A percentile compares a stretch with the other conserved stretches of the same genome.
Conservation (phyloP, 805 yeast genomes). For the Torulaspora gathmanii region DNA sequence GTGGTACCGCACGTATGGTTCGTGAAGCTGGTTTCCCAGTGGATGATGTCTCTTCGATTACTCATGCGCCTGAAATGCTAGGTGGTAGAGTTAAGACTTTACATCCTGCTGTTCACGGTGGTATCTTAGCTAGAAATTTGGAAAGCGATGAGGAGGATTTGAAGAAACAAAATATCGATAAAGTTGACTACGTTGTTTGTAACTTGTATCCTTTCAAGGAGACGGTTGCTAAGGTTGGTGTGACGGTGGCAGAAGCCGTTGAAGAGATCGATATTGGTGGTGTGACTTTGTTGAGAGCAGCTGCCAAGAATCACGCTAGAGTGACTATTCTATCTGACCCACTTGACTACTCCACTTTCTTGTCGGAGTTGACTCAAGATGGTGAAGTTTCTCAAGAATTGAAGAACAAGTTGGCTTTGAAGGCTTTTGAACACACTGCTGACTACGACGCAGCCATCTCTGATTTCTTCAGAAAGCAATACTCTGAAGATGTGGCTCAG, state of each 20-base stretch:
- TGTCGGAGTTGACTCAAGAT: slow-evolving; percentile 62
- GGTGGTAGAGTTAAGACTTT: slow-evolving; percentile 98
- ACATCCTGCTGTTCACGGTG: slow-evolving; percentile 99
- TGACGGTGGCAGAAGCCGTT: slow-evolving; percentile 94
- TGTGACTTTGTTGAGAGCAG: slow-evolving; percentile 94
- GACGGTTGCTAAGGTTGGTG: slow-evolving; percentile 91
- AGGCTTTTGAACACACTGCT: slow-evolving; percentile 98
- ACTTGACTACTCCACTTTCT: slow-evolving; percentile 79
- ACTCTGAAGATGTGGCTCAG: slow-evolving; percentile 84
- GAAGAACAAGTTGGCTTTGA: slow-evolving; percentile 81
- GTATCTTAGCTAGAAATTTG: slow-evolving; percentile 89
- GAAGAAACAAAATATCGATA: slow-evolving; percentile 82
- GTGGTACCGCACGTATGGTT: slow-evolving; percentile 92
- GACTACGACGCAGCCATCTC: slow-evolving; percentile 94
- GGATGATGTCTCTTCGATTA: slow-evolving; percentile 89
- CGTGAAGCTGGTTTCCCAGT: slow-evolving; percentile 98
- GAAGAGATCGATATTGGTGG: slow-evolving; percentile 99
- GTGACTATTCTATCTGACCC: slow-evolving; percentile 96
- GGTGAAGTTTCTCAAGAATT: slow-evolving; percentile 71
- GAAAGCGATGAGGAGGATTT: slow-evolving; percentile 88
- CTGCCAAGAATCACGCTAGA: slow-evolving; percentile 96
- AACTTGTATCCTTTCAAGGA: slow-evolving; percentile 98
- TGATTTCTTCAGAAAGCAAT: slow-evolving; percentile 96
- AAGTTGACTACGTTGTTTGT: slow-evolving; percentile 95
- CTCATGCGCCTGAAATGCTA: slow-evolving; percentile 98